Percentiles rank a stretch among this genome's conserved stretches.
These are phyloP conservation scores for Colletotrichum siamense DNA, from an alignment of 2,329 filamentous ascomycete species.

Conservation along the genomic window DNA sequence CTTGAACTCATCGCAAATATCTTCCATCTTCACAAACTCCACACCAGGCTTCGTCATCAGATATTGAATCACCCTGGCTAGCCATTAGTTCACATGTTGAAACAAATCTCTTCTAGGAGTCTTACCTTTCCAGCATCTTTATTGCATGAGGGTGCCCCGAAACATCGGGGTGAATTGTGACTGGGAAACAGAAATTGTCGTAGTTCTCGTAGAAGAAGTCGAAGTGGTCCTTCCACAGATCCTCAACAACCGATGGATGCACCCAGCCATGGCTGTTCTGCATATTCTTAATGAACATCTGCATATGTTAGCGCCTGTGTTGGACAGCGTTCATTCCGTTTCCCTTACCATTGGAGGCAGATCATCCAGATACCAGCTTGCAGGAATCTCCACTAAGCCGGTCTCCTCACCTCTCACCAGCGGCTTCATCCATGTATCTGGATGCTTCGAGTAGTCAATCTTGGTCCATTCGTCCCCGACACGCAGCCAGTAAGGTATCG, in stretches of 20 bases:
- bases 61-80: conserved; percentile 65
- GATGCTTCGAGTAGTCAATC: conserved; percentile 68
- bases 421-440: conserved; percentile 71
- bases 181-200: conserved; percentile 78
- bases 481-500: conserved; percentile 66
- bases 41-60: conserved; percentile 67
- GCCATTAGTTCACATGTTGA: not conserved
- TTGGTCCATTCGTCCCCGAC: conserved; percentile 71
- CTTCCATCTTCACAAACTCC: conserved; percentile 72
- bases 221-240: conserved; percentile 70
- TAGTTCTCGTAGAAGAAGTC: conserved; percentile 79
- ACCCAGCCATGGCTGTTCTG: conserved; percentile 68
- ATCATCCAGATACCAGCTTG: conserved; percentile 69
- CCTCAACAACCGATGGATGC: conserved; percentile 63
- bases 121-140: conserved; percentile 67
- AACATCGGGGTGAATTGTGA: conserved; percentile 79
- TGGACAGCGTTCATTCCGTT: not conserved
- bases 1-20: conserved; percentile 76
- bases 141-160: conserved; percentile 74
- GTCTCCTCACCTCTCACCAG: conserved; percentile 63
- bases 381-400: conserved; percentile 70
- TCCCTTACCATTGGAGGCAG: conserved; percentile 57
- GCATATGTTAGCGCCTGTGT: not conserved
- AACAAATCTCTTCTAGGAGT: not conserved
- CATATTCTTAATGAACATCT: conserved; percentile 73